A percentile compares a stretch with the other conserved stretches of the same genome.
phyloP scores from a whole-genome alignment of 257 asterid genomes.

The Solanum clarkiae region DNA sequence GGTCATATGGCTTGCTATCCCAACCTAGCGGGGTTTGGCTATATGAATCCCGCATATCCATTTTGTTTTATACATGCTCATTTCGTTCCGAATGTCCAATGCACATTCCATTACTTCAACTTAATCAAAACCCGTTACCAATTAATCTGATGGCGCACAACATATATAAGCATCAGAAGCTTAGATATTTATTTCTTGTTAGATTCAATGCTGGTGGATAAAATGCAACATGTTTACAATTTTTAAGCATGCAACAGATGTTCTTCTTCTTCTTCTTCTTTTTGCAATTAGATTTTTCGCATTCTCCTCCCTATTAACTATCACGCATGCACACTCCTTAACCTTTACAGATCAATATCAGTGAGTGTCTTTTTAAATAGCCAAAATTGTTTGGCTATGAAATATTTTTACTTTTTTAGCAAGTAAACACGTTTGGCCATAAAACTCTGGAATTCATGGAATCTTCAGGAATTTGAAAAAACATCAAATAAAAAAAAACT shows the following conservation, averaged over 20 bases:
- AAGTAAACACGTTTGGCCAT: no score
- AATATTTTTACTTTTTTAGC: neutral
- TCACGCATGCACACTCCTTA: neutral
- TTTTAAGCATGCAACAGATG: neutral
- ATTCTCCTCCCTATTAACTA: neutral
- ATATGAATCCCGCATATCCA: neutral
- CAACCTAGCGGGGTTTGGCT: neutral
- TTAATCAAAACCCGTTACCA: neutral
- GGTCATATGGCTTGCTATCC: neutral
- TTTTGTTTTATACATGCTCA: neutral
- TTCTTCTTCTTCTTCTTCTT: neutral
- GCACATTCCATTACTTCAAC: neutral
- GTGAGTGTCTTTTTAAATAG: neutral
- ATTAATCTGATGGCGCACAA: neutral
- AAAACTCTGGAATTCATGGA: no score
- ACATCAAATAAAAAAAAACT: no score
- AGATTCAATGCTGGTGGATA: neutral
- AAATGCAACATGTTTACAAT: neutral
- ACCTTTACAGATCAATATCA: neutral
- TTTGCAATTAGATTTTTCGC: neutral
- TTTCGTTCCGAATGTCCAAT: neutral
- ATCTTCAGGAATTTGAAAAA: no score
- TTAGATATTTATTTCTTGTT: neutral
- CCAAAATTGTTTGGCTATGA: neutral
- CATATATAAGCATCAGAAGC: neutral